Evolutionary conservation across 768 basidiomycete species (phyloP).

Genomic region (Agaricus subrufescens): DNA sequence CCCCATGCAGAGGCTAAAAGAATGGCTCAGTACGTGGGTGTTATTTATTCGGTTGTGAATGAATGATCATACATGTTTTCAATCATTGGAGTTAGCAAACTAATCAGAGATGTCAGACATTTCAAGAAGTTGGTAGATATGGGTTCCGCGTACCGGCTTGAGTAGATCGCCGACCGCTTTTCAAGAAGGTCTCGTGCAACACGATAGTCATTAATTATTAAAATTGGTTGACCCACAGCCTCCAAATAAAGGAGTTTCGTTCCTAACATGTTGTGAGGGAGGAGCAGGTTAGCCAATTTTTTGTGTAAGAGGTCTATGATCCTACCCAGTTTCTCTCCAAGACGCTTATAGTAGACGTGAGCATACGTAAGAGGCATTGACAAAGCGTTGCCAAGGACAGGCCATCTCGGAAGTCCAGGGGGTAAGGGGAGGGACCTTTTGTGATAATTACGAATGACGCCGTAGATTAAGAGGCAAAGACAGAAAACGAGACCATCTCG

Average conservation of each 20-base stretch:
- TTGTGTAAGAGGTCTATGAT: background rate
- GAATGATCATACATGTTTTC: too few relatives aligned
- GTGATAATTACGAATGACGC: background rate
- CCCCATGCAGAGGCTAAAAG: slow-evolving; percentile 2
- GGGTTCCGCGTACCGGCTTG: slow-evolving; percentile 6
- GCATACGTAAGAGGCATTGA: slow-evolving; percentile 1
- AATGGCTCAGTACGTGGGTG: background rate
- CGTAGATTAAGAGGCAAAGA: slow-evolving; percentile 36
- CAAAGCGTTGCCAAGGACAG: slow-evolving; percentile 12
- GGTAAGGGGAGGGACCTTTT: background rate
- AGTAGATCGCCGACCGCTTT: slow-evolving; percentile 12
- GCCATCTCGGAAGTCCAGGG: slow-evolving; percentile 9
- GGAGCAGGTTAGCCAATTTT: background rate
- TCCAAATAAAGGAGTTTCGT: slow-evolving; percentile 7
- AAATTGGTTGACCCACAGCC: slow-evolving; percentile 6
- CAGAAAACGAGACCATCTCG: slow-evolving; percentile 32
- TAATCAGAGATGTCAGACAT: too few relatives aligned
- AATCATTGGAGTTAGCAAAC: too few relatives aligned
- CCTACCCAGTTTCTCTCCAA: slow-evolving; percentile 11
- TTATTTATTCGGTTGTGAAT: too few relatives aligned
- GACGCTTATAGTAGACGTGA: slow-evolving; percentile 1
- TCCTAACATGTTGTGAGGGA: background rate
- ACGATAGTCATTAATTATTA: slow-evolving; percentile 12
- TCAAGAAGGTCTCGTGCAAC: slow-evolving; percentile 12
- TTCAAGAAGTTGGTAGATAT: too few relatives aligned